phyloP scores from a whole-genome alignment of 768 basidiomycete species.

The Ramaria sp. region DNA sequence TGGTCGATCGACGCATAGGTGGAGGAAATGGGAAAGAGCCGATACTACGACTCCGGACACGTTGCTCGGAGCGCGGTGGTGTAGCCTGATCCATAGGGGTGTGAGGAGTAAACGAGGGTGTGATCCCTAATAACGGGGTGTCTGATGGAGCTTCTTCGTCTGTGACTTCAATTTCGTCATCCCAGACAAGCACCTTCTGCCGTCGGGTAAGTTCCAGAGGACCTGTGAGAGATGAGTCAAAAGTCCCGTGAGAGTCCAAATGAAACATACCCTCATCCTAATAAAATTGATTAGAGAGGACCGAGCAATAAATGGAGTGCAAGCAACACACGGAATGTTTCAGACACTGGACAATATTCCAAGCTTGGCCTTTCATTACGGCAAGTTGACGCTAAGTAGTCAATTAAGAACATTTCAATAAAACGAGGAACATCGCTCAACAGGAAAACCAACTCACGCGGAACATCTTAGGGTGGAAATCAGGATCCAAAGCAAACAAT shows the following conservation, averaged over 20 bases:
- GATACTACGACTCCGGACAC: conserved; percentile 10
- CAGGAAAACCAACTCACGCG: conserved; percentile 32
- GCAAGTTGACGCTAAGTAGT: conserved; percentile 62
- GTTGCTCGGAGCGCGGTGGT: conserved; percentile 49
- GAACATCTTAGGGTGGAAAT: conserved; percentile 89
- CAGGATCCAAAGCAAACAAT: conserved; percentile 71
- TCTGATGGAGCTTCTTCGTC: conserved; percentile 24
- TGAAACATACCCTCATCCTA: conserved; percentile 60
- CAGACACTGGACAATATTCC: conserved; percentile 80
- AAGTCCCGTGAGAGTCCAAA: neutral
- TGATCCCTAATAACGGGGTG: neutral
- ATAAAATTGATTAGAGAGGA: conserved; percentile 1
- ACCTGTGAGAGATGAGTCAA: conserved; percentile 33
- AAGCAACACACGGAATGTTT: conserved; percentile 51
- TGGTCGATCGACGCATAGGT: conserved; percentile 52
- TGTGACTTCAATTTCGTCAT: conserved; percentile 69
- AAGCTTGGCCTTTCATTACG: conserved; percentile 91
- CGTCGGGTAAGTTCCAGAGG: conserved; percentile 84
- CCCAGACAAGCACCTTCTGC: conserved; percentile 72
- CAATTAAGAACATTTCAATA: neutral
- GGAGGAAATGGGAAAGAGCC: conserved; percentile 57
- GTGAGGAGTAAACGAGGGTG: conserved; percentile 28
- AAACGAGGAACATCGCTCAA: neutral
- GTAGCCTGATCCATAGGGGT: conserved; percentile 6
- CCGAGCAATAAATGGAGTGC: neutral